Conservation (phyloP, 2,329 filamentous ascomycete species). For the Claviceps sp. region DNA sequence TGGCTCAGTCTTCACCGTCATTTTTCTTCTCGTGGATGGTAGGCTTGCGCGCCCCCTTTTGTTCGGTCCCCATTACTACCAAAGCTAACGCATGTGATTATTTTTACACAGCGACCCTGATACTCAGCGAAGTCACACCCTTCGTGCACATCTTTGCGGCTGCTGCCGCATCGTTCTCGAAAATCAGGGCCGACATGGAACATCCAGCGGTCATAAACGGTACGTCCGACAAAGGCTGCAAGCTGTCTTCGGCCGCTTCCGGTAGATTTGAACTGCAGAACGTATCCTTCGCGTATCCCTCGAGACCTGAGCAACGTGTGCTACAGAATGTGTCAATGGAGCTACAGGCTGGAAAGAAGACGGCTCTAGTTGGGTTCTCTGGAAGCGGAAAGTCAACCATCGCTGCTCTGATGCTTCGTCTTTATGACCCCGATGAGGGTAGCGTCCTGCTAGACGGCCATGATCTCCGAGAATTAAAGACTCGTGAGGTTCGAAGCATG, state of each 20-base stretch:
- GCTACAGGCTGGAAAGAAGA: constrained; percentile 41
- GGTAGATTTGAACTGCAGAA: constrained; percentile 15
- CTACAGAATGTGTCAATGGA: neutral
- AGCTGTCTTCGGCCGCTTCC: constrained; percentile 18
- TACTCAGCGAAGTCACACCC: constrained; percentile 45
- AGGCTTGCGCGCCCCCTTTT: constrained; percentile 2
- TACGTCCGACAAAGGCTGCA: constrained; percentile 19
- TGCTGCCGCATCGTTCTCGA: constrained; percentile 39
- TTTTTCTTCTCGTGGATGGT: constrained; percentile 40
- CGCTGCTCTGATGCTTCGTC: constrained; percentile 51
- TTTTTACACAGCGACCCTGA: neutral
- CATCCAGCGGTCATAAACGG: constrained; percentile 28
- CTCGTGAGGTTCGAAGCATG: constrained; percentile 40
- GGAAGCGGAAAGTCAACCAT: constrained; percentile 59
- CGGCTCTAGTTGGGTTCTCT: constrained; percentile 56
- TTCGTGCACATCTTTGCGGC: constrained; percentile 43
- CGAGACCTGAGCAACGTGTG: constrained; percentile 27
- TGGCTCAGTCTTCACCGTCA: constrained; percentile 40
- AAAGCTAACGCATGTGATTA: neutral
- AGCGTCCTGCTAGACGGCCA: constrained; percentile 23
- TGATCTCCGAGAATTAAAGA: constrained; percentile 38
- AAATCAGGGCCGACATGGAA: constrained; percentile 41
- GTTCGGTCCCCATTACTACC: too few relatives aligned
- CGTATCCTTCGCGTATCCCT: constrained; percentile 25
- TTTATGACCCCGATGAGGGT: constrained; percentile 40